These are phyloP conservation scores for Sambucus nigra DNA, from an alignment of 129 eudicot genomes.

Conservation along the genomic window DNA sequence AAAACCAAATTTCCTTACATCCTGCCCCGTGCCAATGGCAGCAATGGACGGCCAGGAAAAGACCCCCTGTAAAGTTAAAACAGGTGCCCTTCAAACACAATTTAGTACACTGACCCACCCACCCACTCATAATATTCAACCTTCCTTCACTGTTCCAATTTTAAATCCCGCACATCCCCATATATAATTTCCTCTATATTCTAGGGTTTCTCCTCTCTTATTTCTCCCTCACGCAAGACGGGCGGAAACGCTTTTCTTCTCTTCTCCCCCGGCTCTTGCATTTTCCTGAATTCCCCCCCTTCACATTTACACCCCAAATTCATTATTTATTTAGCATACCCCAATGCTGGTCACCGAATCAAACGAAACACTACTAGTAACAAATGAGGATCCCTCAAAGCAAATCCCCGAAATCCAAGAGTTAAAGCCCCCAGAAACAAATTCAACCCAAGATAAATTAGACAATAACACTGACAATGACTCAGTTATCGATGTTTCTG, in stretches of 20 bases:
- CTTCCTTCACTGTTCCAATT: no score
- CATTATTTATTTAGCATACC: no score
- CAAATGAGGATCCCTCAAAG: background rate
- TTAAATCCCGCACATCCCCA: no score
- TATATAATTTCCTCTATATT: conserved; percentile 14
- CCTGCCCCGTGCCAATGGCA: no score
- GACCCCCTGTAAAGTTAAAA: no score
- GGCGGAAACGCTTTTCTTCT: background rate
- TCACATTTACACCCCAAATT: no score
- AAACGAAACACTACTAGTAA: background rate
- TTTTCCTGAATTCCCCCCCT: no score
- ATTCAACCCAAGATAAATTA: background rate
- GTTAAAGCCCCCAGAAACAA: background rate
- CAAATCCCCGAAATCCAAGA: background rate
- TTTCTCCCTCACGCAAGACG: background rate
- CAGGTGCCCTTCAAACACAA: no score
- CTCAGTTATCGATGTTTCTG: conserved; percentile 49
- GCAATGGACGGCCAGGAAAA: no score
- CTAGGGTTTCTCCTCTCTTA: conserved; percentile 20
- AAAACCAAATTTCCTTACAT: no score
- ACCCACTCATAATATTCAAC: no score
- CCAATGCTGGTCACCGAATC: conserved; percentile 25
- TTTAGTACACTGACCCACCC: no score
- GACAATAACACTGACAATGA: conserved; percentile 3
- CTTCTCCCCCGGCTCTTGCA: background rate